Evolutionary conservation across 192 early-diverging fungal species (phyloP), one percentile per base, ranked within the genome.

Genomic region (Gryganskiella cystojenkinii): DNA sequence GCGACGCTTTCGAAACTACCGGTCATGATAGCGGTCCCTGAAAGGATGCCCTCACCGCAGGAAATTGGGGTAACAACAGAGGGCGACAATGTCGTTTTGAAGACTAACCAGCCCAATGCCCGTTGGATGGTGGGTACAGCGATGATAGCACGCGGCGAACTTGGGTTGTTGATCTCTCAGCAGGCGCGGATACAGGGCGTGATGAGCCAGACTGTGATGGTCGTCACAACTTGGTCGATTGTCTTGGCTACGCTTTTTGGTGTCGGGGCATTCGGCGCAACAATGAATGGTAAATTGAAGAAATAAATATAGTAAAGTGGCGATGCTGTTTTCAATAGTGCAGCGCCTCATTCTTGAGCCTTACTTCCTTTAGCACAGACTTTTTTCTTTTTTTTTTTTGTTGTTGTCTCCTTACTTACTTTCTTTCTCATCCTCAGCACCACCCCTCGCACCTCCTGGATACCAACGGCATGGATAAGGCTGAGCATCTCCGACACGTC

Each of bases 61-160:
- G 24, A 22, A 28, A 13, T 20, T 60, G 6, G 3, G 5, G 27
- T 42, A 17, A 42, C 20, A 0, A n/a, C 9, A n/a, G 50, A 49
- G 35, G 67, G 53, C 2, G 40, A 28, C 35, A 15, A 35, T n/a
- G 30, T 3, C 28, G 44, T 10, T 3, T 9, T 3, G 1, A 22
- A n/a, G n/a, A n/a, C n/a, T n/a, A n/a, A n/a, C n/a, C n/a, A 22
- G 5, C 31, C 56, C 17, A 56, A 72, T 56, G 64, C 62, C 17
- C 53, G 65, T 1, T 58, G 72, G 70, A 42, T 71, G 54, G 56
- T 81, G 7, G 71, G 79, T n/a, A 40, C 68, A 31, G 76, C 76
- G 4, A 79, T 79, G 76, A 61, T 79, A 8, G 76, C 76, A 22
- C 67, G 76, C 2, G 76, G 76, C 4, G 76, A 79, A 28, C 61